phyloP scores from a whole-genome alignment of 257 asterid species.

The Ligustrum vulgare region DNA sequence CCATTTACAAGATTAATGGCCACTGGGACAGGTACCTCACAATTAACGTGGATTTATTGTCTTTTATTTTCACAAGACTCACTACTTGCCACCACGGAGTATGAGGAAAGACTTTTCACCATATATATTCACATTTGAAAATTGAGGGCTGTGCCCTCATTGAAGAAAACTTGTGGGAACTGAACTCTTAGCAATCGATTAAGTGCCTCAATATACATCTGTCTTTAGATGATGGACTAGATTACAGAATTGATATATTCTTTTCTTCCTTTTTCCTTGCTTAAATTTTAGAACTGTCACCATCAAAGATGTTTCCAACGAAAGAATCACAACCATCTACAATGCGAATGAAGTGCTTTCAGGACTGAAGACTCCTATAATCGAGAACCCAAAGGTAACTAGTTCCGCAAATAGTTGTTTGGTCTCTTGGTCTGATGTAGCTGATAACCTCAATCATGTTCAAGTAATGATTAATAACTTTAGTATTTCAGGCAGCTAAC shows the following conservation, averaged over 20 bases:
- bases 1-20: constrained; percentile 63
- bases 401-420: neutral
- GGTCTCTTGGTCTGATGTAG: neutral
- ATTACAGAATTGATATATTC: neutral
- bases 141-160: too few species aligned
- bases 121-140: too few species aligned
- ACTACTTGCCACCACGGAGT: neutral
- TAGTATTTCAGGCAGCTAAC: neutral
- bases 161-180: too few species aligned
- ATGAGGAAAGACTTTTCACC: too few species aligned
- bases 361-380: constrained; percentile 57
- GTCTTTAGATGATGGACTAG: neutral
- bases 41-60: neutral
- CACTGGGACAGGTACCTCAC: constrained; percentile 77
- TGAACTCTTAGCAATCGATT: too few species aligned
- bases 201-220: neutral
- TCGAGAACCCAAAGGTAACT: constrained; percentile 62
- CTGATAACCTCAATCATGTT: neutral
- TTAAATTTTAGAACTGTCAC: constrained; percentile 46
- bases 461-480: neutral
- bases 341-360: constrained; percentile 61
- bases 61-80: too few species aligned
- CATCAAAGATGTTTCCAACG: constrained; percentile 47
- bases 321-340: constrained; percentile 53
- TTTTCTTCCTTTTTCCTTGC: neutral